Percentiles rank a stretch among this genome's conserved stretches.
Conservation (phyloP, 2,329 filamentous ascomycete genomes). For the Nemania sp. region DNA sequence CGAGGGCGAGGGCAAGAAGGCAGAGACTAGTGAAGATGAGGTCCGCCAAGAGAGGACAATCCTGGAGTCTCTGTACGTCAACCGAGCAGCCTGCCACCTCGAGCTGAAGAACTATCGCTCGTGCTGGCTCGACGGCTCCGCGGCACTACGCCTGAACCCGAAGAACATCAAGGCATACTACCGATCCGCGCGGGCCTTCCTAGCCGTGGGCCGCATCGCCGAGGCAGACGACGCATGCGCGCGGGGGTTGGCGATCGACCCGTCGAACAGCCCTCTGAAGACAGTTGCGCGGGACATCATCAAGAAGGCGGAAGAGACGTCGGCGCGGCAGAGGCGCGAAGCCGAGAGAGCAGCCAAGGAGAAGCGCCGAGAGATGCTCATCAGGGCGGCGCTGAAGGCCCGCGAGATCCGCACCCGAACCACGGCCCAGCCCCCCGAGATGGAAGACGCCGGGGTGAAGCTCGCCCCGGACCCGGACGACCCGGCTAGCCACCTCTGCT, state of each 20-base stretch:
- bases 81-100: conserved; percentile 88
- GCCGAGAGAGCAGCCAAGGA: conserved; percentile 58
- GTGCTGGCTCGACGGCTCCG: conserved; percentile 82
- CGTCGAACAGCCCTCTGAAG: conserved; percentile 68
- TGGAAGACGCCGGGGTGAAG: conserved; percentile 78
- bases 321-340: conserved; percentile 60
- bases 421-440: conserved; percentile 76
- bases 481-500: conserved; percentile 69
- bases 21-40: conserved; percentile 61
- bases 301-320: conserved; percentile 58
- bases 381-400: conserved; percentile 69
- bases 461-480: conserved; percentile 76
- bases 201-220: conserved; percentile 75
- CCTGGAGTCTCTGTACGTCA: conserved; percentile 79
- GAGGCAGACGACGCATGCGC: conserved; percentile 82
- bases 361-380: conserved; percentile 61
- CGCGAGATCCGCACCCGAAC: conserved; percentile 70
- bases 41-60: conserved; percentile 56
- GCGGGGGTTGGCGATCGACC: conserved; percentile 74
- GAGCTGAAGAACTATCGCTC: conserved; percentile 87
- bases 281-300: conserved; percentile 66
- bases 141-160: conserved; percentile 77
- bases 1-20: conserved; percentile 41
- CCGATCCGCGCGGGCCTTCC: conserved; percentile 76
- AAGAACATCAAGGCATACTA: conserved; percentile 89